Base-by-base conservation (phyloP, 2,329 filamentous ascomycete species). In the Coniochaeta hoffmannii region DNA sequence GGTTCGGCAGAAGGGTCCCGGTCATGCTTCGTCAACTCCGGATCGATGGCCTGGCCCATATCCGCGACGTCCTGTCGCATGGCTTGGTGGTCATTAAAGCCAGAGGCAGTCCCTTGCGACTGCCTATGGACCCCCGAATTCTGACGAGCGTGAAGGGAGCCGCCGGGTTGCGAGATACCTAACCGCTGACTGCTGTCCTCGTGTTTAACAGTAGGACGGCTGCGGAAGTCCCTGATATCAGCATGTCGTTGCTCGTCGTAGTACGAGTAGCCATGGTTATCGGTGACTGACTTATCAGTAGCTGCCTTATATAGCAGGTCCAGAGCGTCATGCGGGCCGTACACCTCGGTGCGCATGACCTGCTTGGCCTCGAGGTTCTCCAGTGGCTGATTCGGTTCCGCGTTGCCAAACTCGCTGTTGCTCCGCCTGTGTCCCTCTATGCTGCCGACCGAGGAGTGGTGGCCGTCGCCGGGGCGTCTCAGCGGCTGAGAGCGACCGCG, bases 301-400 rank as follows among this genome's bases (percentile, higher is more conserved):
- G 83, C 91, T 19, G 92, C 93, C 72, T 96, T 92, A 66, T 95
- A 95, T 15, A 97, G 79, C 56, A 97, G 77, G 69, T 96, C 91
- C 50, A 97, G 78, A 24, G 93, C 93, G 74, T 97, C 93, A 66
- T 96, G 92, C 3, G 90, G 91, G 34, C 91, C 92, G 69, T 92
- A 96, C 46, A 97, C 85, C 62, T 90, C 88, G 55, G 74, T 77
- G 31, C 83, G 74, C 83, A 87, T 86, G 56, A 86, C 81, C 9
- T 77, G 76, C 65, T 82, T 80, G 22, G 83, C 83, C 69, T 87
- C 83, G 6, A 83, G 71, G 63, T 87, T 87, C 67, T 86, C 82
- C 22, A 86, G 68, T 52, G 82, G 82, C 56, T 79, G 79, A 61
- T 85, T 84, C 28, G 76, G 76, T 60, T 85, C 83, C 35, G 80